Conservation (phyloP, 805 yeast species). For the Scheffersomyces lignosus region DNA sequence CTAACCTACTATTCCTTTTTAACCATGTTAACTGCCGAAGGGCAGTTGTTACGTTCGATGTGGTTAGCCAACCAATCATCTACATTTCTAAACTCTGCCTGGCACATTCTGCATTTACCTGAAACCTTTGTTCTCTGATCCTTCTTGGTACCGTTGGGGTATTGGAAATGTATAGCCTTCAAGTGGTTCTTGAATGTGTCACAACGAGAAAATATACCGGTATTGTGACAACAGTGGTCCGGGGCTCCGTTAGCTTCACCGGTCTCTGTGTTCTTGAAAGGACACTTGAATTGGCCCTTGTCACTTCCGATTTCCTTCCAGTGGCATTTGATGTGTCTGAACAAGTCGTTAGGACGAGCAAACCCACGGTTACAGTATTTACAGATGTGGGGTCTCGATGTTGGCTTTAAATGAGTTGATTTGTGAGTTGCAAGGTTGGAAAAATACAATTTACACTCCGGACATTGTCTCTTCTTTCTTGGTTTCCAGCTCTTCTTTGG, state of each 20-base stretch:
- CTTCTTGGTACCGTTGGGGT: slow-evolving; percentile 84
- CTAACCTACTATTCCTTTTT: slow-evolving; percentile 7
- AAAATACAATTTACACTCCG: slow-evolving; percentile 65
- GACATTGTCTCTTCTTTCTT: slow-evolving; percentile 70
- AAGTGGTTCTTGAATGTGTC: slow-evolving; percentile 91
- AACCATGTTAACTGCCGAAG: slow-evolving; percentile 10
- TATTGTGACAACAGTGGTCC: slow-evolving; percentile 65
- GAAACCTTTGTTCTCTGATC: slow-evolving; percentile 64
- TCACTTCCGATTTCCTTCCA: slow-evolving; percentile 71
- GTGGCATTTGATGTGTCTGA: slow-evolving; percentile 84
- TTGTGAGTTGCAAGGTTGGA: slow-evolving; percentile 83
- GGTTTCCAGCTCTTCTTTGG: slow-evolving; percentile 36
- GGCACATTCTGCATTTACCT: slow-evolving; percentile 82
- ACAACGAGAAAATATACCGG: slow-evolving; percentile 85
- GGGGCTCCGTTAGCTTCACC: slow-evolving; percentile 12
- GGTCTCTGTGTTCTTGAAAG: slow-evolving; percentile 48
- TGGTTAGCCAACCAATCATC: slow-evolving; percentile 80
- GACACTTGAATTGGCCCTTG: slow-evolving; percentile 76
- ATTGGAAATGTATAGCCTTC: slow-evolving; percentile 84
- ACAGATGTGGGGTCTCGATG: slow-evolving; percentile 76
- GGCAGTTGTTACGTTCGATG: slow-evolving; percentile 54
- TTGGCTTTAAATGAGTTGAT: slow-evolving; percentile 72
- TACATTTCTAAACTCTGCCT: slow-evolving; percentile 60
- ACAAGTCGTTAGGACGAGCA: slow-evolving; percentile 82
- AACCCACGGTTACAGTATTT: slow-evolving; percentile 79